Base-by-base conservation (phyloP, 805 yeast genomes). In the Candida golubevii region DNA sequence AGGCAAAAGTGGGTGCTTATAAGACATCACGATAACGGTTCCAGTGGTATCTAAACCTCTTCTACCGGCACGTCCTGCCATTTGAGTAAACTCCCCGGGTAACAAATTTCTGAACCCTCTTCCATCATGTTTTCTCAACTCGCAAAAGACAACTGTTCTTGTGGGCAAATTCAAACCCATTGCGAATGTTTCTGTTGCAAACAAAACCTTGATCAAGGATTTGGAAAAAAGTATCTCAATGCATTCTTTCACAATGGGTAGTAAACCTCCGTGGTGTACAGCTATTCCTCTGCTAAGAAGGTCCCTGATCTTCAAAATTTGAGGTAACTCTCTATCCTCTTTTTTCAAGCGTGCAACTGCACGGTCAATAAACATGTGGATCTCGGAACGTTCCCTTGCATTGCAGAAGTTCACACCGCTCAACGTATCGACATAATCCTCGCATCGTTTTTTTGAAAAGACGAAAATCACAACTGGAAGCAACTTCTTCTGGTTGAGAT, bases 51-150 rank as follows among this genome's bases (percentile, higher is more conserved):
- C 99, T 51, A 93, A 69, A 31, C 99, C 99, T 72, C 99, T 82
- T 68, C 99, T 82, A 48, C 99, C 99, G 0, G 99, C 99, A 65
- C 99, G 79, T 36, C 99, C 99, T 0, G 97, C 90, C 99, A 93
- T 93, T 66, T 91, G 99, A 0, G 98, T 93, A 61, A 91, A 93
- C 62, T 93, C 99, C 43, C 99, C 99, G 0, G 99, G 97, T 8
- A 84, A 74, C 48, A 93, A 72, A 58, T 84, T 79, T 64, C 99
- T 77, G 65, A 88, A 81, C 0, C 78, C 78, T 28, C 82, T 76
- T 37, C 98, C 98, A 60, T 93, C 99, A 62, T 91, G 96, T 59
- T 93, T 93, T 53, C 91, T 71, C 39, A 85, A 69, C 38, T 85
- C 88, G 49, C 88, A 79, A 62, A 93, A 93, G 0, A 91, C 90